Conservation (phyloP, 2,329 filamentous ascomycete genomes). For the Penicillium sp. region DNA sequence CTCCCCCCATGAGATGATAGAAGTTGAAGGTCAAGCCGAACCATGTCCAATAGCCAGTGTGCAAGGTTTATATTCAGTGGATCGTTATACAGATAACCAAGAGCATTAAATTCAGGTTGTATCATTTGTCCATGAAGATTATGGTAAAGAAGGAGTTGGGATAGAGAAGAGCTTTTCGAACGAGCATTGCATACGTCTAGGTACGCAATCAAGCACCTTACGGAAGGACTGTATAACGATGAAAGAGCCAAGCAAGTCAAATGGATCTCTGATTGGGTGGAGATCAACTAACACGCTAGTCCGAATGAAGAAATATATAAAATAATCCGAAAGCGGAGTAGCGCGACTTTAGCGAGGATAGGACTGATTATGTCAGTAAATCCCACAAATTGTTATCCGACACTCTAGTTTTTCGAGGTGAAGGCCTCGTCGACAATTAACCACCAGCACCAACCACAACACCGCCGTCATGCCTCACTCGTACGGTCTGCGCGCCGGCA, state of each 20-base stretch:
- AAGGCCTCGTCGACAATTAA: conserved; percentile 37
- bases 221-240: not conserved
- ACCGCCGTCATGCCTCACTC: conserved; percentile 78
- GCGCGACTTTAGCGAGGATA: conserved; percentile 21
- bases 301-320: not conserved
- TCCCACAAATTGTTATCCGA: conserved; percentile 9
- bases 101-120: too few relatives aligned
- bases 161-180: too few relatives aligned
- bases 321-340: not conserved
- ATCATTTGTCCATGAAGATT: too few relatives aligned
- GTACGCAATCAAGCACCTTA: not conserved
- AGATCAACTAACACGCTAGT: not conserved
- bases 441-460: conserved; percentile 45
- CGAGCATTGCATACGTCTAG: too few relatives aligned
- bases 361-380: conserved; percentile 17
- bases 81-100: too few relatives aligned
- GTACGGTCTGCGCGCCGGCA: conserved; percentile 81
- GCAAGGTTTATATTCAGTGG: too few relatives aligned
- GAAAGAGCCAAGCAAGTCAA: not conserved
- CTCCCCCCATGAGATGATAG: too few relatives aligned
- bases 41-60: too few relatives aligned
- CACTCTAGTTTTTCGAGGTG: conserved; percentile 16
- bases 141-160: too few relatives aligned
- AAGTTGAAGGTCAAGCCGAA: too few relatives aligned
- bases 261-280: not conserved